Evolutionary conservation across 352 stramenopile species (phyloP), one percentile per base, ranked within the genome.

Genomic region (Phytopythium vexans): DNA sequence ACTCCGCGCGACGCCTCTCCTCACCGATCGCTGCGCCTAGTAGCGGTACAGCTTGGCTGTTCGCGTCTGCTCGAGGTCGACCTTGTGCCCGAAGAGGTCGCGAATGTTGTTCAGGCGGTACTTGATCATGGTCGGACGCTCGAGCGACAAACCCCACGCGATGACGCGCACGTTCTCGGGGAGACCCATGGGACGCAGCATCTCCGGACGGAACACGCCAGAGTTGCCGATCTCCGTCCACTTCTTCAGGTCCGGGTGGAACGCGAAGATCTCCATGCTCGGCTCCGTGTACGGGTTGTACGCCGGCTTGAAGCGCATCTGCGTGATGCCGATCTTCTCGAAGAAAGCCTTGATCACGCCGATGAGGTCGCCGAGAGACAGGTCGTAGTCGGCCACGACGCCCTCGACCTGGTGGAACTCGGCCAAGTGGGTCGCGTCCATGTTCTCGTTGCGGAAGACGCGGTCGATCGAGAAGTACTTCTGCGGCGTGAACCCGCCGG

Each of bases 281-380:
- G 97, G 97, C 80, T 99, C 97, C 42, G 97, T 99, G 87, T 99
- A 99, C 35, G 97, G 97, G 75, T 99, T 99, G 84, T 99, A 99
- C 27, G 97, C 97, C 14, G 97, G 97, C 83, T 99, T 99, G 89
- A 99, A 99, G 72, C 97, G 96, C 68, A 99, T 93, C 74, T 99
- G 78, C 33, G 91, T 98, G 66, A 98, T 98, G 47, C 92, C 92
- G 37, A 98, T 98, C 71, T 98, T 98, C 49, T 96, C 83, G 81
- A 99, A 99, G 82, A 99, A 99, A n/a, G 97, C 97, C 70, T 98
- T 95, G 77, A 99, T 99, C 32, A 97, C 96, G 52, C 97, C 97
- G 64, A 99, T 99, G 56, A 99, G 85, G 70, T 99, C 96, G 54
- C 96, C 97, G 9, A 99, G 82, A 50, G 84, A 97, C 36, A 99